A percentile compares a stretch with the other conserved stretches of the same genome.
These are phyloP conservation scores for Xylaria nigripes DNA, from an alignment of 495 filamentous ascomycete species.

Conservation along the genomic window DNA sequence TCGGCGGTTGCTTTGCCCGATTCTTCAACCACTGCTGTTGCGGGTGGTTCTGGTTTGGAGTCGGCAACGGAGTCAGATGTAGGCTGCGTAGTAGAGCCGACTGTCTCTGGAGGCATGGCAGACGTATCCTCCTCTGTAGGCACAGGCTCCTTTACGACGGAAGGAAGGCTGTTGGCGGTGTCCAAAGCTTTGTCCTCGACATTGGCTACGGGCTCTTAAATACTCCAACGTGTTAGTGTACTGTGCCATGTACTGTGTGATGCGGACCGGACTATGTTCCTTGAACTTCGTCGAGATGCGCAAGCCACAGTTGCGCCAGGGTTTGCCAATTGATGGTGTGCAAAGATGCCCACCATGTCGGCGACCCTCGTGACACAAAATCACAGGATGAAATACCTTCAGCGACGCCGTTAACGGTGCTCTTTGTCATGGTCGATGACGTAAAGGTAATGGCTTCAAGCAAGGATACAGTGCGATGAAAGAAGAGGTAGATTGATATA, in stretches of 20 bases:
- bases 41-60: slow-evolving; percentile 11
- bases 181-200: slow-evolving; percentile 15
- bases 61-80: slow-evolving; percentile 12
- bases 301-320: slow-evolving; percentile 10
- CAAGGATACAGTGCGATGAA: slow-evolving; percentile 11
- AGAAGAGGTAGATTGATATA: background rate
- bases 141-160: slow-evolving; percentile 11
- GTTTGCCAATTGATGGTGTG: slow-evolving; percentile 15
- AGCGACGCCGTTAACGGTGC: slow-evolving; percentile 29
- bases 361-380: background rate
- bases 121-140: slow-evolving; percentile 14
- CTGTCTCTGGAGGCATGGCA: slow-evolving; percentile 12
- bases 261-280: too few relatives aligned
- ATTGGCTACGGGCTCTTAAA: slow-evolving; percentile 12
- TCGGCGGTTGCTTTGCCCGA: slow-evolving; percentile 10
- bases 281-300: slow-evolving; percentile 12
- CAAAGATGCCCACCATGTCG: slow-evolving; percentile 10
- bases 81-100: slow-evolving; percentile 3
- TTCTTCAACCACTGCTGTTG: slow-evolving; percentile 13
- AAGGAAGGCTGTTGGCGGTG: slow-evolving; percentile 12
- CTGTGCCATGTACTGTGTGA: slow-evolving; percentile 19
- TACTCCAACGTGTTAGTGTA: slow-evolving; percentile 18
- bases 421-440: slow-evolving; percentile 38
- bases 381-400: slow-evolving; percentile 29
- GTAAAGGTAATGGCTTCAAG: slow-evolving; percentile 24